Evolutionary conservation across 2,329 filamentous ascomycete species (phyloP).

Genomic region (Lithohypha guttulata): DNA sequence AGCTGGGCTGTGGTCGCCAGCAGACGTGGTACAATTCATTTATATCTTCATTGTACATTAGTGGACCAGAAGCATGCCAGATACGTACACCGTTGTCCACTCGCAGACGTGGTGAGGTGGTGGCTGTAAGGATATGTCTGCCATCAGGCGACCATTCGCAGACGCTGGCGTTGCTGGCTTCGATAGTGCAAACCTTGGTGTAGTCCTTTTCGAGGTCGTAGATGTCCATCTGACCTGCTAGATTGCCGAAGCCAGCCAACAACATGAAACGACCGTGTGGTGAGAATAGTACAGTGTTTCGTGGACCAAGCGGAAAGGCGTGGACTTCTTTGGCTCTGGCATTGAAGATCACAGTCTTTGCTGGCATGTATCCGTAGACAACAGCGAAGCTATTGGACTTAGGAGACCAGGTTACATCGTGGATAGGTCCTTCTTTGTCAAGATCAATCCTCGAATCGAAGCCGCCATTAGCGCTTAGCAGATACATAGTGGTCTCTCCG

Average conservation of each 20-base stretch:
- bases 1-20: conserved; percentile 68
- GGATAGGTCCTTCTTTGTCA: conserved; percentile 95
- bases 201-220: conserved; percentile 95
- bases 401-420: conserved; percentile 96
- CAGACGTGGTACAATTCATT: conserved; percentile 81
- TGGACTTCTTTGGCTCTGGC: conserved; percentile 71
- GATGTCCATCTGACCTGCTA: conserved; percentile 94
- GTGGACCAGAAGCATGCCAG: conserved; percentile 77
- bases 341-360: conserved; percentile 97
- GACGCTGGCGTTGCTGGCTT: conserved; percentile 89
- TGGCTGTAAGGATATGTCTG: conserved; percentile 92
- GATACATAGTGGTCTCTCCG: conserved; percentile 92
- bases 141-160: conserved; percentile 98
- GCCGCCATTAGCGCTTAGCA: conserved; percentile 79
- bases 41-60: conserved; percentile 96
- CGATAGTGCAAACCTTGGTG: conserved; percentile 82
- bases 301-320: conserved; percentile 73
- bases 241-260: conserved; percentile 91
- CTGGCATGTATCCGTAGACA: conserved; percentile 97
- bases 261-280: conserved; percentile 86
- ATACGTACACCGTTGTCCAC: conserved; percentile 95
- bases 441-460: conserved; percentile 87
- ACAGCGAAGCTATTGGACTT: conserved; percentile 97
- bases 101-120: conserved; percentile 83
- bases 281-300: conserved; percentile 93